Evolutionary conservation across 2,329 filamentous ascomycete species (phyloP).

Genomic region (Aspergillus cejpii): DNA sequence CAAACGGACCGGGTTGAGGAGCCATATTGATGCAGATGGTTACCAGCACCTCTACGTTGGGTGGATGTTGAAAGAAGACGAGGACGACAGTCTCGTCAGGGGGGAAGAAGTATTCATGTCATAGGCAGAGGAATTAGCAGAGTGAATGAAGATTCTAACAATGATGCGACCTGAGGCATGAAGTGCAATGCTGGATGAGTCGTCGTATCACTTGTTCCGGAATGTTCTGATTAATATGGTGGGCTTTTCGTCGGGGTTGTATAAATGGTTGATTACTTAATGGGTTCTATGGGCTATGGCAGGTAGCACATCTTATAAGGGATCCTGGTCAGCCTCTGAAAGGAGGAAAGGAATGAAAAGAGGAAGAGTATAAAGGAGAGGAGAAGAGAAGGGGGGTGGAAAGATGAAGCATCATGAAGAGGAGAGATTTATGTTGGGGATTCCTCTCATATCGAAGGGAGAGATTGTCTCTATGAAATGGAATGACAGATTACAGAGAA

Average conservation of each 20-base stretch:
- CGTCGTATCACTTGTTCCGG: background rate
- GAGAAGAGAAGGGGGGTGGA: constrained; percentile 3
- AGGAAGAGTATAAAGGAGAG: constrained; percentile 4
- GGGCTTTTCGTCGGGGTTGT: background rate
- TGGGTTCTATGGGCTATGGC: background rate
- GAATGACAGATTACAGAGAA: no score
- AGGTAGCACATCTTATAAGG: background rate
- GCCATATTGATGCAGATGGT: constrained; percentile 12
- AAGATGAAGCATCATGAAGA: constrained; percentile 2
- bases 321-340: background rate
- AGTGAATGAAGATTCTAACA: background rate
- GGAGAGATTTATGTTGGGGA: no score
- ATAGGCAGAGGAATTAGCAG: constrained; percentile 7
- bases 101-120: constrained; percentile 18
- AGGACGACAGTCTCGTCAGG: constrained; percentile 15
- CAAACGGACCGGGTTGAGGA: constrained; percentile 7
- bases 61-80: constrained; percentile 14
- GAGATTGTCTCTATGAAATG: no score
- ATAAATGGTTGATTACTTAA: no score
- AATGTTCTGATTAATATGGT: background rate
- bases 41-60: constrained; percentile 8
- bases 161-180: background rate
- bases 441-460: no score
- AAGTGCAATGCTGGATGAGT: background rate
- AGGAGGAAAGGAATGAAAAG: constrained; percentile 4